These are phyloP conservation scores for Sporopachydermia lactativora DNA, from an alignment of 805 yeast genomes.

Conservation along the genomic window DNA sequence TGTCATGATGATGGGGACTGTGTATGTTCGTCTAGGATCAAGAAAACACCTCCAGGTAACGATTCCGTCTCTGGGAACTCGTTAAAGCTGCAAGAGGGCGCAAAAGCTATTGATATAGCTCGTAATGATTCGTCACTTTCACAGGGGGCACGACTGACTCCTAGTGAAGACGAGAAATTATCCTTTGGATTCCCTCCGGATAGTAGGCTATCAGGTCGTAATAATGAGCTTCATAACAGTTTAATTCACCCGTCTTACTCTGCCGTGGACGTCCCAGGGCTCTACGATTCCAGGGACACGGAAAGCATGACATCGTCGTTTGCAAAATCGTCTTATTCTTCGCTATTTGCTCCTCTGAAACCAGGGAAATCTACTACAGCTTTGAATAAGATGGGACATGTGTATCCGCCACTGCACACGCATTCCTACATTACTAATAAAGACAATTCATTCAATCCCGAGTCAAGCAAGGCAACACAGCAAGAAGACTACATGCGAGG, in stretches of 20 bases:
- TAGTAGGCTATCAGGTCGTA: background rate
- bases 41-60: conserved; percentile 8
- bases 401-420: background rate
- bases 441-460: too few species aligned
- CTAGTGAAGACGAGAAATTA: background rate
- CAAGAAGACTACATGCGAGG: background rate
- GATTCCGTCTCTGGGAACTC: background rate
- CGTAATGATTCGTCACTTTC: background rate
- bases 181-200: too few species aligned
- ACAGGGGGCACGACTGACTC: background rate
- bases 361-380: background rate
- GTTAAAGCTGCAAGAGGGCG: background rate
- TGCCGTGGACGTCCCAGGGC: background rate
- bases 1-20: conserved; percentile 28
- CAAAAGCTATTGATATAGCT: background rate
- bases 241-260: background rate
- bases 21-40: conserved; percentile 22
- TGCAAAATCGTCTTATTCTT: background rate
- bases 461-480: background rate
- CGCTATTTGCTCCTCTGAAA: background rate
- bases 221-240: too few species aligned
- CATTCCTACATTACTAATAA: background rate
- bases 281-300: background rate
- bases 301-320: background rate
- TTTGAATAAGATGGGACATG: background rate